These are phyloP conservation scores for Rhizophora apiculata DNA, from an alignment of 345 rosid species.

Conservation along the genomic window DNA sequence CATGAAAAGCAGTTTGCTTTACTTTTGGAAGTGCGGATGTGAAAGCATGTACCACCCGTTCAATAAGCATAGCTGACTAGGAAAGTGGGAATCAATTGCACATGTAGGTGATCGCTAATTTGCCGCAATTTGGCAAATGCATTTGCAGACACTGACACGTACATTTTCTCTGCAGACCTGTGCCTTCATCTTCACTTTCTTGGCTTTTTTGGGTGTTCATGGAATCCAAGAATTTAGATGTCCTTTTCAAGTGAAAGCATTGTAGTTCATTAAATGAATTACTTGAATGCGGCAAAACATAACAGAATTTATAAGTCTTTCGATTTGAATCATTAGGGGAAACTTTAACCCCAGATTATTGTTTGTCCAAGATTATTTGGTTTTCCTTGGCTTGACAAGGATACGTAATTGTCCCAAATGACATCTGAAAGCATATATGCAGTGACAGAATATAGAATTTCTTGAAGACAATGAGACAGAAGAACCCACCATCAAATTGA, in stretches of 20 bases:
- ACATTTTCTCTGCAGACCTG: neutral
- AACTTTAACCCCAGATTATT: neutral
- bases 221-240: neutral
- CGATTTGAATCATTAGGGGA: too few relatives aligned
- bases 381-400: neutral
- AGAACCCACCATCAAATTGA: neutral
- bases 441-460: neutral
- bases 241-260: neutral
- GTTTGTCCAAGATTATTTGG: neutral
- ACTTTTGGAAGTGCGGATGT: constrained; percentile 9
- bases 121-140: neutral
- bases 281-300: neutral
- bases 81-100: constrained; percentile 1
- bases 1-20: constrained; percentile 13
- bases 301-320: too few relatives aligned
- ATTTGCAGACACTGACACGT: neutral
- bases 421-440: neutral
- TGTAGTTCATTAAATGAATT: constrained; percentile 1
- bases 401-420: neutral
- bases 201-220: neutral
- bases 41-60: neutral
- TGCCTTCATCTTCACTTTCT: constrained; percentile 7
- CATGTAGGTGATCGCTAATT: neutral
- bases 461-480: neutral
- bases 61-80: neutral